phyloP scores from a whole-genome alignment of 768 basidiomycete genomes.

The Ramaria sp. region DNA sequence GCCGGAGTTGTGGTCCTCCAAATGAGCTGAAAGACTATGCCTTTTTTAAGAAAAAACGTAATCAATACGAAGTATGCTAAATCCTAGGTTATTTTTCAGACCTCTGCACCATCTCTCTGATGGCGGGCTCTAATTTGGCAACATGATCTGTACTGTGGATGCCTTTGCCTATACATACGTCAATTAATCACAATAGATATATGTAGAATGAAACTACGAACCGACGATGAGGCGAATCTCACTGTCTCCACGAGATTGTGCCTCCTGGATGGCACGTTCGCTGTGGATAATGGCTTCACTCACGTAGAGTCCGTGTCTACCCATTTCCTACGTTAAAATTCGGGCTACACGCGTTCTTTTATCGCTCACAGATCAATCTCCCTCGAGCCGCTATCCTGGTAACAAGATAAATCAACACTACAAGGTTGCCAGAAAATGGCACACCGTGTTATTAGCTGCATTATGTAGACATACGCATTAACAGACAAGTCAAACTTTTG shows the following conservation, averaged over 20 bases:
- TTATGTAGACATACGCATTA: slow-evolving; percentile 2
- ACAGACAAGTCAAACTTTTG: neutral
- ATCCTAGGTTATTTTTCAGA: slow-evolving; percentile 21
- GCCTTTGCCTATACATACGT: slow-evolving; percentile 54
- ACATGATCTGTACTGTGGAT: slow-evolving; percentile 67
- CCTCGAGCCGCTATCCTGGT: slow-evolving; percentile 53
- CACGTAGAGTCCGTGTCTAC: slow-evolving; percentile 75
- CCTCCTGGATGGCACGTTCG: slow-evolving; percentile 60
- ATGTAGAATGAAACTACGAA: slow-evolving; percentile 22
- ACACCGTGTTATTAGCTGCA: slow-evolving; percentile 68
- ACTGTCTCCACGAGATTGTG: slow-evolving; percentile 48
- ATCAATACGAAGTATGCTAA: neutral
- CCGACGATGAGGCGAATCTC: slow-evolving; percentile 81
- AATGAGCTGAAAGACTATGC: slow-evolving; percentile 55
- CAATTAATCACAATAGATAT: neutral
- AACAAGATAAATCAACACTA: neutral
- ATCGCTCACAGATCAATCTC: slow-evolving; percentile 55
- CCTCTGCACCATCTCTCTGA: slow-evolving; percentile 81
- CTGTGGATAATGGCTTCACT: slow-evolving; percentile 77
- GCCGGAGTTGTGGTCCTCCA: slow-evolving; percentile 76
- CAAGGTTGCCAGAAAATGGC: neutral
- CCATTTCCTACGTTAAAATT: neutral
- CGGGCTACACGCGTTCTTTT: neutral
- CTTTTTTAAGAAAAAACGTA: slow-evolving; percentile 31
- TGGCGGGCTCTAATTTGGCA: slow-evolving; percentile 87